Base-by-base conservation (phyloP, 331 rosid species). In the Erythrophleum ivorense region DNA sequence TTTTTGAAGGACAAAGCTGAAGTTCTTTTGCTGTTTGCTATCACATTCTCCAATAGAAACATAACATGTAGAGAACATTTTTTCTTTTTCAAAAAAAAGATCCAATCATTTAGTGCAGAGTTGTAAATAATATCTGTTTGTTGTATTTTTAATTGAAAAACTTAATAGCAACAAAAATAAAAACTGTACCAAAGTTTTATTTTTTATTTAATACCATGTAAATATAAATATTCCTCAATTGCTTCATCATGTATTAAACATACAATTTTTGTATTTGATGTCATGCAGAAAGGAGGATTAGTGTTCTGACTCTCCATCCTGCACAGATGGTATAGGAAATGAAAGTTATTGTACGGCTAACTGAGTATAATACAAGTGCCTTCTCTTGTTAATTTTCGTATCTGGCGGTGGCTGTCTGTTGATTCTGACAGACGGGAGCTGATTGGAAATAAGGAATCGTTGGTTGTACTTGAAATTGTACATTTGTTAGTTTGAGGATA, bases 261-360 rank as follows among this genome's bases (percentile, higher is more conserved):
- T 69, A 18, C 16, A 5, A 64, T 13, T 76, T 13, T 45, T 66
- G 55, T 48, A 43, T 57, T 52, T 77, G 33, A 57, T 83, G 64
- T 36, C 40, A 49, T 93, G 91, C 97, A 93, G 99, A 95, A 88
- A 90, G 98, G 98, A 93, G 98, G 91, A 93, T 92, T 78, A 95
- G 92, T 19, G 84, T 92, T 88, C 93, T 93, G 89, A 86, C 94
- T 84, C 91, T 81, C 16, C 85, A 90, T 87, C 92, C 94, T 78
- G 90, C 94, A 71, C 90, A 86, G 87, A 82, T 73, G 85, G 95
- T 84, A 59, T 91, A 92, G 96, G 83, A 86, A 83, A 62, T 78
- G 52, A 76, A 68, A 71, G 90, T 84, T 68, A 78, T 76, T 66
- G 98, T 91, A 93, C 91, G 91, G 97, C 98, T 93, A 95, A 89